Evolutionary conservation across 495 filamentous ascomycete genomes (phyloP).

Genomic region (Penicillium lagena): DNA sequence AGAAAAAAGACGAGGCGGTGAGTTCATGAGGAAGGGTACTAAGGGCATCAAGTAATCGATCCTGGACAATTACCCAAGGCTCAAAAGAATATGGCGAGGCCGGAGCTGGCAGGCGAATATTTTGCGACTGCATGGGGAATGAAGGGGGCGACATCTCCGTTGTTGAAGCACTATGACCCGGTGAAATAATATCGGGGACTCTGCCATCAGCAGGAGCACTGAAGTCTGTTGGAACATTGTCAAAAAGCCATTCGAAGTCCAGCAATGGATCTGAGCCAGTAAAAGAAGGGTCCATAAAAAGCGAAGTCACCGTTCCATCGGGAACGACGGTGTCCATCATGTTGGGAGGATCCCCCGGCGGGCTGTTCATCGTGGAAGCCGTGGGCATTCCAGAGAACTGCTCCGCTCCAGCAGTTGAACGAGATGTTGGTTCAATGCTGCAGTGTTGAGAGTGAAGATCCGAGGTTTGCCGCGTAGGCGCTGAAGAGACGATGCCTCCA

Average conservation of each 20-base stretch:
- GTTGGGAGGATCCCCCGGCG: too few relatives aligned
- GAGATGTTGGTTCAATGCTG: too few relatives aligned
- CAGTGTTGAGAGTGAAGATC: too few relatives aligned
- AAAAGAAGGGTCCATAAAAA: conserved; percentile 8
- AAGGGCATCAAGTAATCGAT: neutral
- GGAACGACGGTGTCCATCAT: neutral
- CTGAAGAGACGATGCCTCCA: too few relatives aligned
- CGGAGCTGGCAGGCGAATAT: neutral
- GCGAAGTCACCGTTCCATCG: conserved; percentile 6
- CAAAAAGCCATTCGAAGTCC: conserved; percentile 12
- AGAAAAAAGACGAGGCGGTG: neutral
- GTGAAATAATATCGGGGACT: conserved; percentile 1
- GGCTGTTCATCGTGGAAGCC: too few relatives aligned
- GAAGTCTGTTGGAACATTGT: conserved; percentile 5
- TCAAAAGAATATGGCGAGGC: neutral
- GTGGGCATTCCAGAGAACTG: too few relatives aligned
- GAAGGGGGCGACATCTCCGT: conserved; percentile 7
- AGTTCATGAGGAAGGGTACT: neutral
- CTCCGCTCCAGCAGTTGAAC: too few relatives aligned
- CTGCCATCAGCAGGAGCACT: neutral
- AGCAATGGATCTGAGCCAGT: conserved; percentile 6
- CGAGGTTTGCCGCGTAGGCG: too few relatives aligned
- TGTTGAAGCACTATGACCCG: neutral
- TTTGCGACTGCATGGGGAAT: neutral
- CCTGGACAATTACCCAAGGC: neutral